Base-by-base conservation (phyloP, 2,329 filamentous ascomycete species). In the Cadophora sp. region DNA sequence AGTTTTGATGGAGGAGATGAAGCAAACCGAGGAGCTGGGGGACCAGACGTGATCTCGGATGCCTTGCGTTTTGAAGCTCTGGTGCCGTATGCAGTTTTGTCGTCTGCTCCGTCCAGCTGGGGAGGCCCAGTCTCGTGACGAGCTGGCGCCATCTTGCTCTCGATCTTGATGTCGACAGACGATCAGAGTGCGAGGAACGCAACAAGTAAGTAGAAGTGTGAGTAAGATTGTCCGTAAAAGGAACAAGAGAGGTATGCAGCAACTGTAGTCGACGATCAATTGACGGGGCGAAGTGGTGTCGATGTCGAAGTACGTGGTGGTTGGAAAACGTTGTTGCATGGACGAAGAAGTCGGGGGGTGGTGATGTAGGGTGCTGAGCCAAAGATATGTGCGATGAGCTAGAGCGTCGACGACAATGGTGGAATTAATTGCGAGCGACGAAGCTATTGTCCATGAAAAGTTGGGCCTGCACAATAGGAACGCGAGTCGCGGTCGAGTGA, bases 41-140 rank as follows among this genome's bases (percentile, higher is more conserved):
- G 61, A 33, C 22, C 61, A 45, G 61, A 55, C 36, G 41, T 71
- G 48, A 73, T 70, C 27, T 74, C 71, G 14, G 67, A 66, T 18
- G 64, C 69, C 68, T 72, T 72, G 48, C 72, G 70, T 66, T 74
- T 74, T 18, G 71, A 70, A 24, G 63, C 66, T 60, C 71, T 66
- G 47, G 71, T 72, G 27, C 69, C 66, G 48, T 72, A 71, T 11
- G 63, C 60, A 18, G 66, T 58, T 51, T 62, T 47, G 53, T 59
- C 50, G n/a, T 70, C 68, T 64, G 55, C 39, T 33, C 53, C 59
- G 24, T 68, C 67, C 33, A 51, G 33, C 47, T 63, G 61, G 11
- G 61, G 60, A 48, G 58, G 62, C 55, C 59, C 64, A 59, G 68
- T 72, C 69, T 69, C 70, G 70, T 72, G 70, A 69, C 70, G 71